Conservation (phyloP, 805 yeast species). For the Komagataella ulmi region DNA sequence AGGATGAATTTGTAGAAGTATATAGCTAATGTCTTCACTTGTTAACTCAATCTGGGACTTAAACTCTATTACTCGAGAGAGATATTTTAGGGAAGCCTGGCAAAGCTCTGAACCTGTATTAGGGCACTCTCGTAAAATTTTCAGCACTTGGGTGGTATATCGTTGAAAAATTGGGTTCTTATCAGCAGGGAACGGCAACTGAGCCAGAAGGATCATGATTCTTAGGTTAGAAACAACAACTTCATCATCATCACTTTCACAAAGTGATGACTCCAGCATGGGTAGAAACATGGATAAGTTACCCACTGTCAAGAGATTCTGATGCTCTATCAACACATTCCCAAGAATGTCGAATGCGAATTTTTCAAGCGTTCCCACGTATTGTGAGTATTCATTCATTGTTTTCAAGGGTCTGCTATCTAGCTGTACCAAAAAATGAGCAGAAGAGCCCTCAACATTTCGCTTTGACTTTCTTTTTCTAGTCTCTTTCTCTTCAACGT, state of each 20-base stretch:
- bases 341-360: conserved; percentile 69
- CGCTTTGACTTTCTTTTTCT: conserved; percentile 17
- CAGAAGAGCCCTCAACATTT: conserved; percentile 19
- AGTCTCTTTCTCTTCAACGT: conserved; percentile 10
- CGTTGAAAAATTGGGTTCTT: conserved; percentile 37
- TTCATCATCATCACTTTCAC: conserved; percentile 59
- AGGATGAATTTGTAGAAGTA: conserved; percentile 62
- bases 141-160: conserved; percentile 47
- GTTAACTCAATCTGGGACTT: conserved; percentile 53
- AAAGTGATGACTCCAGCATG: conserved; percentile 36
- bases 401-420: conserved; percentile 43
- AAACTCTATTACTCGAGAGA: conserved; percentile 61
- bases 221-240: conserved; percentile 59
- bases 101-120: conserved; percentile 66
- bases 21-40: conserved; percentile 58
- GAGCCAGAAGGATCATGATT: conserved; percentile 44
- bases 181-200: conserved; percentile 48
- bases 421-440: conserved; percentile 65
- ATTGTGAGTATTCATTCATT: conserved; percentile 41
- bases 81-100: conserved; percentile 64
- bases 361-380: conserved; percentile 50
- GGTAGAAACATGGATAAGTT: conserved; percentile 70
- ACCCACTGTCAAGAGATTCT: conserved; percentile 39
- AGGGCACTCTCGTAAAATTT: conserved; percentile 62
- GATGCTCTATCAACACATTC: conserved; percentile 54